These are phyloP conservation scores for Corrigiola litoralis DNA, from an alignment of 179 eudicot genomes.

Conservation along the genomic window DNA sequence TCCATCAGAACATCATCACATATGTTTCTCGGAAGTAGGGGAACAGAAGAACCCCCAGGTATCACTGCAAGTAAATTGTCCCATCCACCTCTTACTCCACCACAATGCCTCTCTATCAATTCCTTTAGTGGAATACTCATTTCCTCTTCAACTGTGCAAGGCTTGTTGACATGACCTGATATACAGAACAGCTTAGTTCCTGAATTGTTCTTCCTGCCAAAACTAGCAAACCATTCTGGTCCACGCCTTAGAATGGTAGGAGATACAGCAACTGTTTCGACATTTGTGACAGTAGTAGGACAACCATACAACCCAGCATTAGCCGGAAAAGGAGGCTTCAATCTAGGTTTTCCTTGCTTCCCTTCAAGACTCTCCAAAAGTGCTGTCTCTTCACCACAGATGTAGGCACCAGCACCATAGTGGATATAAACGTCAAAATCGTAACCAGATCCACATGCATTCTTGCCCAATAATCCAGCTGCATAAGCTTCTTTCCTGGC, in stretches of 20 bases:
- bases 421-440: slow-evolving; percentile 95
- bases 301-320: slow-evolving; percentile 90
- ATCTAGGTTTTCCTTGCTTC: slow-evolving; percentile 92
- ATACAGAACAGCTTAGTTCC: slow-evolving; percentile 85
- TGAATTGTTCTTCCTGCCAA: slow-evolving; percentile 86
- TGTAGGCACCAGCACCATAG: slow-evolving; percentile 95
- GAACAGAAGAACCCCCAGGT: slow-evolving; percentile 97
- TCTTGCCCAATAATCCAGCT: slow-evolving; percentile 77
- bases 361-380: slow-evolving; percentile 95
- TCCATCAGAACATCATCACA: slow-evolving; percentile 97
- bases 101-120: slow-evolving; percentile 91
- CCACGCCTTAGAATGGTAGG: slow-evolving; percentile 93
- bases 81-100: slow-evolving; percentile 98
- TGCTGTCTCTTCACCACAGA: slow-evolving; percentile 98
- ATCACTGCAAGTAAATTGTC: slow-evolving; percentile 89
- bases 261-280: slow-evolving; percentile 93
- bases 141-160: slow-evolving; percentile 97
- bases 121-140: slow-evolving; percentile 93
- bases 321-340: slow-evolving; percentile 99
- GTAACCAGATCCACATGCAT: slow-evolving; percentile 96
- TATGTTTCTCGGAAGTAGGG: slow-evolving; percentile 69
- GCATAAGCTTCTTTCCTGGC: slow-evolving; percentile 88
- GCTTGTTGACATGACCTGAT: slow-evolving; percentile 96
- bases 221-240: slow-evolving; percentile 93
- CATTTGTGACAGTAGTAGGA: slow-evolving; percentile 96